Conservation (phyloP, 108 stramenopile genomes). For the Nitzschia putrida region DNA sequence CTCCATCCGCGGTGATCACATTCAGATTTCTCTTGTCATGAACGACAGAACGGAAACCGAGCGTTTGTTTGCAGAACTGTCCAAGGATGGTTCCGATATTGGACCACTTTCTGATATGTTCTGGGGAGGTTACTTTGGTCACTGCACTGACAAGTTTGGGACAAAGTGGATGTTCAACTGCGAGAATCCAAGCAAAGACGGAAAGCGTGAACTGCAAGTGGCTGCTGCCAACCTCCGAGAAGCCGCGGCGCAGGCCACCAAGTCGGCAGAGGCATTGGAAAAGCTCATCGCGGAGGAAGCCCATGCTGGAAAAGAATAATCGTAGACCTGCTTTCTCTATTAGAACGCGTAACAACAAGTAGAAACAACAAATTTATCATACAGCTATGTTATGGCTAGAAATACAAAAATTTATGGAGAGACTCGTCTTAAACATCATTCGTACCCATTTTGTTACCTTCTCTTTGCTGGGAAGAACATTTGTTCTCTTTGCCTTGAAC, state of each 20-base stretch:
- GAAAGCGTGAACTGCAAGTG: background rate
- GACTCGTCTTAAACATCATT: too few species aligned
- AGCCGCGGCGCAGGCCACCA: background rate
- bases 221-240: background rate
- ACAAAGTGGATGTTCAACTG: constrained; percentile 21
- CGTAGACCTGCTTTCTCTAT: background rate
- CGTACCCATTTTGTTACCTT: too few species aligned
- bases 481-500: background rate
- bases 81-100: constrained; percentile 1
- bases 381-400: background rate
- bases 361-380: background rate
- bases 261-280: background rate
- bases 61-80: constrained; percentile 6
- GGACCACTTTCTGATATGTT: constrained; percentile 1
- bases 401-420: background rate
- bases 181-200: background rate
- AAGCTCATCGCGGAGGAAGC: background rate
- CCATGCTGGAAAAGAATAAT: background rate
- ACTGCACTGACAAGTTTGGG: constrained; percentile 19
- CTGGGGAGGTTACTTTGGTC: constrained; percentile 20
- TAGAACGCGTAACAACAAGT: background rate
- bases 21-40: background rate
- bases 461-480: background rate
- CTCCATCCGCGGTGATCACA: background rate
- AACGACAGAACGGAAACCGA: constrained; percentile 12